phyloP scores from a whole-genome alignment of 345 rosid species.

The Eucalyptus cladocalyx region DNA sequence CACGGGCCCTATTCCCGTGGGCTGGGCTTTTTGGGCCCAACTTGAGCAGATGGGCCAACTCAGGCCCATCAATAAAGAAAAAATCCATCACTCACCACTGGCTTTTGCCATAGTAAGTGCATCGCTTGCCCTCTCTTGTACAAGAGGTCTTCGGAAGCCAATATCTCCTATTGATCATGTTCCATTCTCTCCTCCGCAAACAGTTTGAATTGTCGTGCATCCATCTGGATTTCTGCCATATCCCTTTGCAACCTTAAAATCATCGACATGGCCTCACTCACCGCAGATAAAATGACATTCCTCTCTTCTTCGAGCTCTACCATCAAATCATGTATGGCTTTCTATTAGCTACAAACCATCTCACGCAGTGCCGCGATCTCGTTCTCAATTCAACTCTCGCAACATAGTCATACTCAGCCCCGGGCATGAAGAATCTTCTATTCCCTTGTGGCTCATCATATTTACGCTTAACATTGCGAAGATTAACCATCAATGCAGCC shows the following conservation, averaged over 20 bases:
- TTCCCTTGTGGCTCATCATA: conserved; percentile 45
- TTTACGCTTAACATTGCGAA: conserved; percentile 58
- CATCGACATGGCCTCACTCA: conserved; percentile 96
- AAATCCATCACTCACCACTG: too few species aligned
- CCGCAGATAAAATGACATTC: conserved; percentile 79
- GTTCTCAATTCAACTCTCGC: conserved; percentile 73
- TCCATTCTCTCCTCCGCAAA: conserved; percentile 78
- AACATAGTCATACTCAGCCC: conserved; percentile 28
- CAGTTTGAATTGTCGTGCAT: conserved; percentile 76
- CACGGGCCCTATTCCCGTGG: too few species aligned
- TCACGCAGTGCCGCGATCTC: conserved; percentile 62
- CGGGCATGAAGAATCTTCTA: conserved; percentile 32
- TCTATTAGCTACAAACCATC: conserved; percentile 59
- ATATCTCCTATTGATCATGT: conserved; percentile 75
- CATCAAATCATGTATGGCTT: conserved; percentile 49
- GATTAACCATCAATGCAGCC: conserved; percentile 53
- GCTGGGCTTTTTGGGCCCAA: too few species aligned
- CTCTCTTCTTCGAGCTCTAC: conserved; percentile 81
- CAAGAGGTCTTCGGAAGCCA: conserved; percentile 57
- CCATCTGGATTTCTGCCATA: conserved; percentile 89
- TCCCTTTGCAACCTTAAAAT: conserved; percentile 85
- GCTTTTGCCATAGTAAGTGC: conserved; percentile 55
- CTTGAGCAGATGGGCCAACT: too few species aligned
- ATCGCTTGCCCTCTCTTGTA: conserved; percentile 79
- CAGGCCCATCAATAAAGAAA: too few species aligned